Evolutionary conservation across 2,329 filamentous ascomycete genomes (phyloP), one percentile per base, ranked within the genome.

Genomic region (Lasiodiplodia sp.): DNA sequence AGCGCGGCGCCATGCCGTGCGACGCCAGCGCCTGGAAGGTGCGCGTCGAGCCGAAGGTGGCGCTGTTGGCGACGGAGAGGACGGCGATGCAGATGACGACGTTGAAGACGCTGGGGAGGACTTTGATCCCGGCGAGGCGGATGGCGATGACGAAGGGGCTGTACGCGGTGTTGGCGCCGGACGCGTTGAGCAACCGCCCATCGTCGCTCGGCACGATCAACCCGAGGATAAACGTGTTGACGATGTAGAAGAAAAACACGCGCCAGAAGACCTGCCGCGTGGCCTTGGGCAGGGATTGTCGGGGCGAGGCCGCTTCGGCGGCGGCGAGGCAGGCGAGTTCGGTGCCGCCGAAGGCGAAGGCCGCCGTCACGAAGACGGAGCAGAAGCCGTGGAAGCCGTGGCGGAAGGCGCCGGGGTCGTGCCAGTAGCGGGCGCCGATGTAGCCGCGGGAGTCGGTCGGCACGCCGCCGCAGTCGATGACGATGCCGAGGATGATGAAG

Each of bases 61-160:
- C 90, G 8, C 92, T 95, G 80, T 97, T 97, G 69, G 94, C 94
- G 69, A 97, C 94, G 0, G 93, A 96, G 25, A 97, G 83, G 25
- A 97, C 94, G 25, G 94, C 91, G 71, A 97, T 89, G 76, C 97
- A 89, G 78, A 97, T 97, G 70, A 97, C 93, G 23, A 89, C 90
- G 80, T 98, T 97, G 91, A 97, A 96, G 66, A 97, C 87, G 0
- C 92, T 94, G 1, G 93, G 93, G 3, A 97, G 87, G 2, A 91
- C 90, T 52, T 88, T 82, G 74, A 97, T 97, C 8, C 92, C 91
- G 1, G 94, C 93, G 71, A 93, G 91, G 72, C 91, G 85, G 73
- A 97, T 97, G 71, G 94, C 93, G 74, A 97, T 96, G 74, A 97
- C 94, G 78, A 97, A 97, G 2, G 95, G 95, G 2, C 93, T 97